Evolutionary conservation across 345 rosid species (phyloP), one percentile per base, ranked within the genome.

Genomic region (Citrus inodora): DNA sequence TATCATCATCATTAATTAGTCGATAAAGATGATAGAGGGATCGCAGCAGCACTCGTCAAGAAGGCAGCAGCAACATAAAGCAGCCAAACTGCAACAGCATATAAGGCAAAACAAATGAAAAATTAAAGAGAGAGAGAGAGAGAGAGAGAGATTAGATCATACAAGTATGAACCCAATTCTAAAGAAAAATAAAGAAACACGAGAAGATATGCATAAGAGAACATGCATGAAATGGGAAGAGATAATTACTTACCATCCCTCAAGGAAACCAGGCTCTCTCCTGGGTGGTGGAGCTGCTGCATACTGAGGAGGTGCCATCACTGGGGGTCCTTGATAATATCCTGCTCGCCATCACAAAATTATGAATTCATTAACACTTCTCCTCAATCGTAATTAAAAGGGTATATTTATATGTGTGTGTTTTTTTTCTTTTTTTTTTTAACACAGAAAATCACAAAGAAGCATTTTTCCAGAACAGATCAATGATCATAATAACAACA

Each of bases 41-140:
- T 91, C 95, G 69, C 90, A 91, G 93, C 94, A 91, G 24, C 95
- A 91, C 82, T 91, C 95, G 27, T 89, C 93, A 38, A 89, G 46
- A n/a, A 91, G 85, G 83, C 80, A 91, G 77, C 95, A 91, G 85
- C 95, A 91, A 71, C 95, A 89, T 46, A 91, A 65, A 51, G 93
- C 95, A 19, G 92, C 92, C 60, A 88, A 85, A 82, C 95, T 91
- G 88, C 65, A 72, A 77, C 27, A 27, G 33, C 28, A 69, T 17
- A 7, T 19, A 28, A 3, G 59, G 1, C 9, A 73, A 53, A 22
- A 6, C 9, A 32, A 40, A 42, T 13, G 9, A 19, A 10, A 37
- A 42, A 35, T 24, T 21, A 21, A 71, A 9, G 0, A 17, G 17
- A 9, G 13, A 17, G 17, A n/a, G n/a, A n/a, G n/a, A n/a, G n/a